These are phyloP conservation scores for Cyclotella baltica DNA, from an alignment of 108 stramenopile genomes.

Conservation along the genomic window DNA sequence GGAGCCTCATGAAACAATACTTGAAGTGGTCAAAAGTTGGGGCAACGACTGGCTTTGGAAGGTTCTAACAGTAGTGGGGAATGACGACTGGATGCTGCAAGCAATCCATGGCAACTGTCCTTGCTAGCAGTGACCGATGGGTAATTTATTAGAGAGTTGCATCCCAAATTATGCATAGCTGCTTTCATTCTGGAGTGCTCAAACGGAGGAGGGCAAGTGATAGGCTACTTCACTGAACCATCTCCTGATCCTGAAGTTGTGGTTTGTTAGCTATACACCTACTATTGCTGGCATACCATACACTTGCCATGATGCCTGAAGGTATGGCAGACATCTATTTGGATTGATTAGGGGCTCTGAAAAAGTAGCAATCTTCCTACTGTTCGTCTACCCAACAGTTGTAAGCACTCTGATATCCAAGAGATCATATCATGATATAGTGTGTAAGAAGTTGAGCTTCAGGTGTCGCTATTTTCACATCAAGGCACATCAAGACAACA, in stretches of 20 bases:
- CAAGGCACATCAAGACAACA: slow-evolving; percentile 4
- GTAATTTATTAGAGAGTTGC: not conserved
- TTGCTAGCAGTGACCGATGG: not conserved
- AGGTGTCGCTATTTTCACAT: not conserved
- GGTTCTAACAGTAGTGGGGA: not conserved
- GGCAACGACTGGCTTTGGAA: not conserved
- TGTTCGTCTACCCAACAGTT: not conserved
- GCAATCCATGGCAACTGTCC: not conserved
- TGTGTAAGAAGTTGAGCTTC: not conserved
- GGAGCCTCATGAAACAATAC: not conserved
- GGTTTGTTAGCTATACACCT: slow-evolving; percentile 12
- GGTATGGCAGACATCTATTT: not conserved
- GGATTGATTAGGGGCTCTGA: not conserved
- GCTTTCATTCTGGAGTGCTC: not conserved
- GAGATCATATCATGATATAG: not conserved
- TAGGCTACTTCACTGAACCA: not conserved
- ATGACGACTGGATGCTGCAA: not conserved
- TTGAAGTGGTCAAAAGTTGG: not conserved
- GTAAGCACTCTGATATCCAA: slow-evolving; percentile 6
- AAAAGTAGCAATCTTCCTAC: not conserved
- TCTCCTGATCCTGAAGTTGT: not conserved
- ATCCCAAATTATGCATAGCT: not conserved
- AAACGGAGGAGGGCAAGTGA: not conserved
- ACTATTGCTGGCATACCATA: not conserved
- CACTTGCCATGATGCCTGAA: no score